phyloP scores from a whole-genome alignment of 805 yeast species.

The Zygosaccharomyces gambellarensis region DNA sequence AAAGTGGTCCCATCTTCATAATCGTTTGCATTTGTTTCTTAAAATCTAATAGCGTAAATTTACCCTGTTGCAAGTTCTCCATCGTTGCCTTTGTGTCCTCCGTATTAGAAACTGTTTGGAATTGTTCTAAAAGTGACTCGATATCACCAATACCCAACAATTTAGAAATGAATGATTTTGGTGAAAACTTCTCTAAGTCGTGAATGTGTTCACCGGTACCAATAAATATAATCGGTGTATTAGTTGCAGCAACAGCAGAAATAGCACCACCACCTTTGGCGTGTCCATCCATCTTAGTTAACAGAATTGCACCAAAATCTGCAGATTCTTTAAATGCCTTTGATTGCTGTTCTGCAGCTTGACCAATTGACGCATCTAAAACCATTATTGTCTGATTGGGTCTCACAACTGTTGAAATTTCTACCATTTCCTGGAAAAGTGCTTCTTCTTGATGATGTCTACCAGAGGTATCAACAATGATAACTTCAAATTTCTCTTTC shows the following conservation, averaged over 20 bases:
- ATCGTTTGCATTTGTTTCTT: slow-evolving; percentile 93
- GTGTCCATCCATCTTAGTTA: slow-evolving; percentile 97
- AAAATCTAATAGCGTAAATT: slow-evolving; percentile 84
- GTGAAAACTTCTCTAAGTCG: slow-evolving; percentile 87
- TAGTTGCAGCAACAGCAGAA: slow-evolving; percentile 95
- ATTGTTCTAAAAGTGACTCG: slow-evolving; percentile 90
- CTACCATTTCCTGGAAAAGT: slow-evolving; percentile 89
- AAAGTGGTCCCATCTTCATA: slow-evolving; percentile 93
- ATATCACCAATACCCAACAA: slow-evolving; percentile 93
- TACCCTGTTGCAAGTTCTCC: slow-evolving; percentile 92
- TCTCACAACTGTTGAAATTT: slow-evolving; percentile 77
- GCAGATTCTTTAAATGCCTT: slow-evolving; percentile 89
- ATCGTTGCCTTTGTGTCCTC: slow-evolving; percentile 85
- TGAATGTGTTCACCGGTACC: slow-evolving; percentile 98
- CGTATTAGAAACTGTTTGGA: slow-evolving; percentile 63
- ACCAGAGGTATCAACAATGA: slow-evolving; percentile 96
- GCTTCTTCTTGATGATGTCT: slow-evolving; percentile 94
- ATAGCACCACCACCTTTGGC: slow-evolving; percentile 99
- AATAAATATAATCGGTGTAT: slow-evolving; percentile 90
- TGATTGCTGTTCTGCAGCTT: slow-evolving; percentile 95
- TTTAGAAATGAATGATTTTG: slow-evolving; percentile 84
- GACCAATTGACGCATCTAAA: slow-evolving; percentile 95
- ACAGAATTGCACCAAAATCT: slow-evolving; percentile 88
- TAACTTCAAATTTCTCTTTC: slow-evolving; percentile 85
- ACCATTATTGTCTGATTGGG: slow-evolving; percentile 99